A percentile compares a stretch with the other conserved stretches of the same genome.
phyloP scores from a whole-genome alignment of 1,139 yeast species.

The Debaryomyces fabryi region DNA sequence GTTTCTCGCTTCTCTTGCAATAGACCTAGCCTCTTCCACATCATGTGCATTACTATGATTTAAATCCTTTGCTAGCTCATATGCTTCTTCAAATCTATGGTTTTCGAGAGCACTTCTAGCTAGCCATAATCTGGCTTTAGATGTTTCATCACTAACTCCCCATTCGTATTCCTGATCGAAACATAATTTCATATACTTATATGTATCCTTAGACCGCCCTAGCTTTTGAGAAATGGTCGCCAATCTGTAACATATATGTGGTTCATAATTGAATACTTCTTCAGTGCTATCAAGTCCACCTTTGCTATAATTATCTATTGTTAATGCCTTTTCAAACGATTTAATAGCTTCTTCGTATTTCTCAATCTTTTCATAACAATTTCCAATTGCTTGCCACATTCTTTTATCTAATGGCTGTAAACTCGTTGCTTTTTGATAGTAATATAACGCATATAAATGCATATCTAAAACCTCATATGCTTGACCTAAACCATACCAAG shows the following conservation, averaged over 20 bases:
- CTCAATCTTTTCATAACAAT: conserved; percentile 81
- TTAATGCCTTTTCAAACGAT: conserved; percentile 57
- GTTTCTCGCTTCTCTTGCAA: conserved; percentile 71
- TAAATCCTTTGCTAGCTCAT: conserved; percentile 71
- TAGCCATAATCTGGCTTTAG: conserved; percentile 85
- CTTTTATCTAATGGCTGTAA: conserved; percentile 87
- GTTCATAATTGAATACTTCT: conserved; percentile 32
- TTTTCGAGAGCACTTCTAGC: conserved; percentile 67
- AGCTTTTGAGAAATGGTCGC: conserved; percentile 69
- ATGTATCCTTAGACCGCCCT: conserved; percentile 56
- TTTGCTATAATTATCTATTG: conserved; percentile 43
- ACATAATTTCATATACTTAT: conserved; percentile 71
- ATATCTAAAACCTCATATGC: conserved; percentile 96
- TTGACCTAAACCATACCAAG: conserved; percentile 99
- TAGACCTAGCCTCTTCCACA: conserved; percentile 84
- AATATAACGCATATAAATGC: conserved; percentile 90
- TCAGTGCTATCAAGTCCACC: conserved; percentile 16
- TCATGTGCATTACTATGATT: conserved; percentile 81
- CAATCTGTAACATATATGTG: conserved; percentile 62
- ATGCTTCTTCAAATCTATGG: conserved; percentile 68
- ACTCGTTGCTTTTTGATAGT: conserved; percentile 88
- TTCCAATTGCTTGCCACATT: conserved; percentile 97
- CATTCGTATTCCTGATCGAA: conserved; percentile 66
- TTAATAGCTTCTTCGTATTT: conserved; percentile 67
- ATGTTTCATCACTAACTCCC: conserved; percentile 75